Evolutionary conservation across 331 rosid species (phyloP), one percentile per base, ranked within the genome.

Genomic region (Quercus tomentella): DNA sequence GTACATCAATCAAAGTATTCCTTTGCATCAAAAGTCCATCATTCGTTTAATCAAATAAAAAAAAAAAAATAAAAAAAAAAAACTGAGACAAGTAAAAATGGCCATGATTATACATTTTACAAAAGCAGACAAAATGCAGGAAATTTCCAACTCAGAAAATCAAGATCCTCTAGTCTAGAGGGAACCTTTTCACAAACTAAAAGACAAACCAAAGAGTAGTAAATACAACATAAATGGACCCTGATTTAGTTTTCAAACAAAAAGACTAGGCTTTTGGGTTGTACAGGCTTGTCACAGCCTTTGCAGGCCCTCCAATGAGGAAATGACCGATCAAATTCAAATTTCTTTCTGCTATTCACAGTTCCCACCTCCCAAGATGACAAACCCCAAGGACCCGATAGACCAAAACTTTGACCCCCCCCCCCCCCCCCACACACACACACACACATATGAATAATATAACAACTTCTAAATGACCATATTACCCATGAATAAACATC

Each of bases 281-380:
- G 52, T 21, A 33, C 21, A 28, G 45, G 26, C 62, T 43, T 57
- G 65, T 1, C 28, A 57, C 72, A 60, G 82, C 65, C 26, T 79
- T 57, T 25, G 25, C 3, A 76, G 31, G 57, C n/a, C 28, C 22
- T 8, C 51, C 10, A n/a, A 45, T 62, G n/a, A 58, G 21, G 12
- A 26, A 33, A 67, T 1, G 3, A 3, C 82, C 82, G 45, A 71
- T 79, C 77, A 58, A 70, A 71, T 58, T 26, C 26, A 79, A 52
- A 17, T 2, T 3, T 6, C 26, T 1, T n/a, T 7, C 41, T 43
- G 63, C 63, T 0, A 41, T 43, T 4, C 18, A 41, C 45, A 41
- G 23, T 6, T 23, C 18, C 21, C 65, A 57, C 22, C 55, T 45
- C 72, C 75, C 82, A 11, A 70, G 31, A 11, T 5, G 23, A 37